phyloP scores from a whole-genome alignment of 2,329 filamentous ascomycete species.

The Stagonosporopsis rhizophila region DNA sequence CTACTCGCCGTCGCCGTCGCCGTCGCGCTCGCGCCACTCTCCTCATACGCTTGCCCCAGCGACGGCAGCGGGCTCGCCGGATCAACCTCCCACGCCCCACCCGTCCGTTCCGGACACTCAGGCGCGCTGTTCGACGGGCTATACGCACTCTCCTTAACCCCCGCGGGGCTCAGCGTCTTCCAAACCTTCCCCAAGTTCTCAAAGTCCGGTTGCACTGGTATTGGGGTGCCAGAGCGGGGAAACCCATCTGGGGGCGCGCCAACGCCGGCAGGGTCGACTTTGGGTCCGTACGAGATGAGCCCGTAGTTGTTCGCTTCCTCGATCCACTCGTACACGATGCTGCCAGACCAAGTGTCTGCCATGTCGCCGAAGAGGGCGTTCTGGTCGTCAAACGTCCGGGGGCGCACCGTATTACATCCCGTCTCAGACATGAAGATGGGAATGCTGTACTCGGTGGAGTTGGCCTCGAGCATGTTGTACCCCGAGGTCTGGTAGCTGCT shows the following conservation, averaged over 20 bases:
- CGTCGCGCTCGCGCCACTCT: slow-evolving; percentile 8
- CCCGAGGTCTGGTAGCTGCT: slow-evolving; percentile 67
- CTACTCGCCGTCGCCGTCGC: slow-evolving; percentile 14
- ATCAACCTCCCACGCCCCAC: slow-evolving; percentile 74
- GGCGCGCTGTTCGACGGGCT: slow-evolving; percentile 67
- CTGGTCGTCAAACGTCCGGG: slow-evolving; percentile 74
- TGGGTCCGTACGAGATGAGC: slow-evolving; percentile 75
- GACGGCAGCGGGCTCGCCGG: slow-evolving; percentile 74
- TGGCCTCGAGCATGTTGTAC: slow-evolving; percentile 71
- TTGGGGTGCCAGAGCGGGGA: slow-evolving; percentile 74
- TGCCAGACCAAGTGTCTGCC: slow-evolving; percentile 74
- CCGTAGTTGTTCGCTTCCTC: slow-evolving; percentile 85
- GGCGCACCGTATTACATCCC: slow-evolving; percentile 73
- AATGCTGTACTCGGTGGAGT: slow-evolving; percentile 73
- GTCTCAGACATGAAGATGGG: slow-evolving; percentile 76
- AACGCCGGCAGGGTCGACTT: slow-evolving; percentile 56
- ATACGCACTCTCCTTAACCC: slow-evolving; percentile 72
- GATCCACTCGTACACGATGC: slow-evolving; percentile 91
- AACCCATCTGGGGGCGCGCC: slow-evolving; percentile 68
- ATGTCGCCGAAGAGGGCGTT: slow-evolving; percentile 81
- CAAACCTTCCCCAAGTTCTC: slow-evolving; percentile 77
- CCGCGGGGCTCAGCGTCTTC: slow-evolving; percentile 73
- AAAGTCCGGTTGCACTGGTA: slow-evolving; percentile 77
- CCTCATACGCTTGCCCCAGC: slow-evolving; percentile 58
- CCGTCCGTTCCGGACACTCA: slow-evolving; percentile 73